Evolutionary conservation across 768 basidiomycete species (phyloP).

Genomic region (Udeniomyces megalosporus): DNA sequence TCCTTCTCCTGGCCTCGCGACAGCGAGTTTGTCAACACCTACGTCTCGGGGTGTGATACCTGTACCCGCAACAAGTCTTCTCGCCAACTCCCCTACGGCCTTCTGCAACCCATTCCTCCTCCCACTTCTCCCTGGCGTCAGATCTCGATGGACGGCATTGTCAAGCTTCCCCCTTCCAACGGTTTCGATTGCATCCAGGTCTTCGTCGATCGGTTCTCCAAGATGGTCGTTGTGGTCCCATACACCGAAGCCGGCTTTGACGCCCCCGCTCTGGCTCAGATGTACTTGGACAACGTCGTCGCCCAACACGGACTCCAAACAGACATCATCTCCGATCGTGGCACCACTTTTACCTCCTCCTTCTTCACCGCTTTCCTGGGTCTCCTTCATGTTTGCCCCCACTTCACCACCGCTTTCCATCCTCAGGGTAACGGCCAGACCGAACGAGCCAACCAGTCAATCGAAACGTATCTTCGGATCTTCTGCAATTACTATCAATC

Average conservation of each 20-base stretch:
- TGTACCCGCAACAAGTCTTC: neutral
- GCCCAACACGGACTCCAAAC: neutral
- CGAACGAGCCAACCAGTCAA: constrained; percentile 32
- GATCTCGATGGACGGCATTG: neutral
- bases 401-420: constrained; percentile 34
- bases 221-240: neutral
- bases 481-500: constrained; percentile 30
- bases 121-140: neutral
- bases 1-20: neutral
- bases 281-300: constrained; percentile 1
- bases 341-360: neutral
- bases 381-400: neutral
- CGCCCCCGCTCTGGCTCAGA: neutral
- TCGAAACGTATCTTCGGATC: constrained; percentile 33
- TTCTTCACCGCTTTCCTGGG: neutral
- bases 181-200: constrained; percentile 3
- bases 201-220: constrained; percentile 1
- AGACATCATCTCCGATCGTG: constrained; percentile 4
- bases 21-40: neutral
- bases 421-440: constrained; percentile 36
- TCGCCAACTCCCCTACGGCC: neutral
- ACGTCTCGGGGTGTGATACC: neutral
- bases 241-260: neutral
- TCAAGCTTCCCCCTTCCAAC: neutral
- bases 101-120: neutral